Base-by-base conservation (phyloP, 805 yeast species). In the Lipomyces spencermartinsiae region DNA sequence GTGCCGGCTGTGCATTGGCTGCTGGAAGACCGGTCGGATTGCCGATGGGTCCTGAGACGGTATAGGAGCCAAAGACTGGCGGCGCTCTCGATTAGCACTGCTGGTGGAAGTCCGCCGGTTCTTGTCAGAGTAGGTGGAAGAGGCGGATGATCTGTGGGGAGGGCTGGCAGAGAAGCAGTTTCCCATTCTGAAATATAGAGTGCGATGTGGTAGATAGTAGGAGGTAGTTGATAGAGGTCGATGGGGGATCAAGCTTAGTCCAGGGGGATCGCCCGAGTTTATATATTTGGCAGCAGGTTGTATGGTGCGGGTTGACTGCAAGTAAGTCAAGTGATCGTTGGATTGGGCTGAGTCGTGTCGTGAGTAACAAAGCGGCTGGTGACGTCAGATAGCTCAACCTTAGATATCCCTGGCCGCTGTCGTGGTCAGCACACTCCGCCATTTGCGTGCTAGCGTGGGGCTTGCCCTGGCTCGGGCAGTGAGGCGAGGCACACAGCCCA, bases 1-100 rank as follows among this genome's bases (percentile, higher is more conserved):
- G 39, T 66, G 67, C 46, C 70, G 58, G 33, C 54, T 61, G 22
- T 6, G 2, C 56, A 58, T 53, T 12, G 71, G 71, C 58, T 46
- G 68, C 59, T 53, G 63, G 59, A 68, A 68, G 25, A 58, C n/a
- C 0, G 61, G 51, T 19, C 71, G 37, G 33, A 22, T 16, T 14
- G n/a, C 33, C 7, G 65, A 5, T 0, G 71, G 71, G 8, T 68
- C 68, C 14, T 59, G 58, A n/a, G 68, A 64, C 35, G 71, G 71
- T 22, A 64, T 58, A 31, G 64, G 66, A 25, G 71, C 71, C n/a
- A 68, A 65, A 16, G 71, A 68, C 54, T 49, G 60, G 6, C 71
- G 63, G 12, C 67, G 64, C 34, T 55, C 66, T 19, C 65, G 62
- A 6, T 59, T 16, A 29, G 8, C n/a, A 6, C 43, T 46, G 31